Evolutionary conservation across 768 basidiomycete genomes (phyloP), one percentile per base, ranked within the genome.

Genomic region (Lenzites betulinus): DNA sequence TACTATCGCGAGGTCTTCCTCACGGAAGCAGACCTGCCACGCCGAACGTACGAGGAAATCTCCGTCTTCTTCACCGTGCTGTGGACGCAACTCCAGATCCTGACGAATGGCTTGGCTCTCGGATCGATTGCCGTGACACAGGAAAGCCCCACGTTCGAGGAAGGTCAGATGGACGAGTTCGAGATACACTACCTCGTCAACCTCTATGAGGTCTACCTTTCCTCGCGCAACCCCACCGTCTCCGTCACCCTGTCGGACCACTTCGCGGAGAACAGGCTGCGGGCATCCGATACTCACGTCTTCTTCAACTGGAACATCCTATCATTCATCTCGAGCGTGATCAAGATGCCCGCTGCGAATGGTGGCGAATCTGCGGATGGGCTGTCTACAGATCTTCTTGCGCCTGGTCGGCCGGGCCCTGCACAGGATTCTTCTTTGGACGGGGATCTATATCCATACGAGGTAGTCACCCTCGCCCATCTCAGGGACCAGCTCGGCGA

Each of bases 301-400:
- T 77, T 89, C 71, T 92, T 88, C 73, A 83, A 88, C 59, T 88
- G 86, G 83, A 78, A 85, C 2, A 82, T 79, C 58, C 75, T 93
- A 38, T 75, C 81, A 41, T 91, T 87, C 68, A 75, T 89, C 15
- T 75, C 82, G 11, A 81, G 87, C 25, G 73, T 82, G 33, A 71
- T 89, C 67, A 88, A 86, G 71, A 58, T 62, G 18, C 70, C 75
- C 11, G 65, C 73, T 7, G 54, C 62, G 26, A 59, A 54, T 35
- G 57, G 44, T 6, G 53, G 43, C 5, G 57, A 51, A 30, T 33
- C 52, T 36, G 42, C 43, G 8, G 42, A 54, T 48, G 64, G 58
- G 30, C 66, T 70, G n/a, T 75, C 80, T 0, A 71, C 77, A 9
- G 78, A 82, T 47, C 75, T 86, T 16, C 72, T 86, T 7, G 80